These are phyloP conservation scores for Emericellopsis atlantica DNA, from an alignment of 2,329 filamentous ascomycete genomes.

Conservation along the genomic window DNA sequence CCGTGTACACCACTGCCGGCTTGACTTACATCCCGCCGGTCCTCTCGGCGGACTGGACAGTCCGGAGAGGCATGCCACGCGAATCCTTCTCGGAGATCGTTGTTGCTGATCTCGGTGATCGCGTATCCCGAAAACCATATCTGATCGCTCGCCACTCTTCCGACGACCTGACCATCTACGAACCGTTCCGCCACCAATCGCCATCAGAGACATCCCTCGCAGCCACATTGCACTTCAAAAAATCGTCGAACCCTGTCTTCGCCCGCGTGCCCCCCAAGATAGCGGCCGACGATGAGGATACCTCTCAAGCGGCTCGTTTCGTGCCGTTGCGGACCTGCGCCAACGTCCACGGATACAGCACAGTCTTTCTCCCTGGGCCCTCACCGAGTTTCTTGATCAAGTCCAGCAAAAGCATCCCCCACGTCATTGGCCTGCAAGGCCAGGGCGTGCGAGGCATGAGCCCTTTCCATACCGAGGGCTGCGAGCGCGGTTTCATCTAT, in stretches of 20 bases:
- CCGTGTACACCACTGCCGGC: constrained; percentile 64
- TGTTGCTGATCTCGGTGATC: constrained; percentile 74
- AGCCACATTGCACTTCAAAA: constrained; percentile 59
- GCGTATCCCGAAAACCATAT: constrained; percentile 57
- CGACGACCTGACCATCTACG: constrained; percentile 79
- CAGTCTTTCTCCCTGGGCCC: constrained; percentile 70
- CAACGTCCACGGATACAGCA: constrained; percentile 65
- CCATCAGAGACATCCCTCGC: constrained; percentile 28
- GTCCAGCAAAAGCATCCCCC: constrained; percentile 64
- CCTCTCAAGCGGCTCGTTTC: constrained; percentile 29
- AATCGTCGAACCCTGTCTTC: constrained; percentile 55
- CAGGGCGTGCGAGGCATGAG: constrained; percentile 58
- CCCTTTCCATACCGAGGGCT: constrained; percentile 63
- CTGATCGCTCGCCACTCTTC: constrained; percentile 55
- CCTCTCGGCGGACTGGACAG: constrained; percentile 57
- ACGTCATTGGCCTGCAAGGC: constrained; percentile 61
- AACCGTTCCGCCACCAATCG: constrained; percentile 50
- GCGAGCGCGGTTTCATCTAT: constrained; percentile 74
- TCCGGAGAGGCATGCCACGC: constrained; percentile 56
- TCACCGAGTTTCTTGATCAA: constrained; percentile 77
- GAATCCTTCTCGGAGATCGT: constrained; percentile 69
- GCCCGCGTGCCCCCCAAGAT: constrained; percentile 38
- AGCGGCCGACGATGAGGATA: constrained; percentile 27
- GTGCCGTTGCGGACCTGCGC: constrained; percentile 43
- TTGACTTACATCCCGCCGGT: constrained; percentile 67